Conservation (phyloP, 148 eudicot species). For the Oxyria digyna region DNA sequence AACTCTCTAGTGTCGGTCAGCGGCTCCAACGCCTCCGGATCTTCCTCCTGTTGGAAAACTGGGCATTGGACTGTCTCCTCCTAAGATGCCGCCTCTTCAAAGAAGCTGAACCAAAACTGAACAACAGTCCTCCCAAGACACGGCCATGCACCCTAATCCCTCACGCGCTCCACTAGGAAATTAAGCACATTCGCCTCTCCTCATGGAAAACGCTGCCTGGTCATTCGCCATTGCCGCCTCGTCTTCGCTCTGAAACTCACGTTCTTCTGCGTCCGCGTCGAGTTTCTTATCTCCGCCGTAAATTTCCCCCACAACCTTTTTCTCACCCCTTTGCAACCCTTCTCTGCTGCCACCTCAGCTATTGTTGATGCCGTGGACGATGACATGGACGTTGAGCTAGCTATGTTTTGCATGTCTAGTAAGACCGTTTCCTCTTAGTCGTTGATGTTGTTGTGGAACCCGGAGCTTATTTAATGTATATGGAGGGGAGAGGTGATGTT, state of each 20-base stretch:
- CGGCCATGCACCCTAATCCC: conserved; percentile 20
- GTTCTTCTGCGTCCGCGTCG: conserved; percentile 51
- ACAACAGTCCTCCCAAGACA: background rate
- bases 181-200: conserved; percentile 47
- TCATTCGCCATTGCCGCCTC: conserved; percentile 64
- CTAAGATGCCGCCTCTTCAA: conserved; percentile 37
- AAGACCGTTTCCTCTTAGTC: too few relatives aligned
- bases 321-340: conserved; percentile 43
- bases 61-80: conserved; percentile 22
- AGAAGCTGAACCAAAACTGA: conserved; percentile 50
- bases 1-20: background rate
- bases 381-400: conserved; percentile 10
- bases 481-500: too few relatives aligned
- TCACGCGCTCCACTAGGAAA: conserved; percentile 34
- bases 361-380: background rate
- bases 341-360: conserved; percentile 7
- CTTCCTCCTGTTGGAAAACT: conserved; percentile 9
- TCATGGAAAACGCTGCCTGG: conserved; percentile 52
- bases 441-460: too few relatives aligned
- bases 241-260: conserved; percentile 53
- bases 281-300: conserved; percentile 62
- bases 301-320: conserved; percentile 56
- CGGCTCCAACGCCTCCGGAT: background rate
- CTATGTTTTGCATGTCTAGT: too few relatives aligned
- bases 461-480: too few relatives aligned